Percentiles rank a stretch among this genome's conserved stretches.
Conservation (phyloP, 2,329 filamentous ascomycete species). For the Emergomyces pasteurianus region DNA sequence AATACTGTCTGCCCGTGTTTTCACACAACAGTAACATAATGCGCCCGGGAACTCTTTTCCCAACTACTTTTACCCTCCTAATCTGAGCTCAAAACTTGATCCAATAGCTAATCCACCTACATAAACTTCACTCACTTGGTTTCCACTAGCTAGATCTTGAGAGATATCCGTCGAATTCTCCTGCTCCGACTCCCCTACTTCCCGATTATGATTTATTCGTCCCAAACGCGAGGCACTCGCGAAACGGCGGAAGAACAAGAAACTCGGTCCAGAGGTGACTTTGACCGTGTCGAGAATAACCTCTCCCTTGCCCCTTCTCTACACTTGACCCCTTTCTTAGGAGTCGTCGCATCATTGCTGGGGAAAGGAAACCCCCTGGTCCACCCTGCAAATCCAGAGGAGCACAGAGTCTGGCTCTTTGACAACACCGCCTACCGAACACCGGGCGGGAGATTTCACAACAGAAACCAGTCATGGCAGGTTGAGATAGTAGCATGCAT, state of each 20-base stretch:
- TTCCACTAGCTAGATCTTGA: neutral
- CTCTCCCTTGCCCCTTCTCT: constrained; percentile 4
- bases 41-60: neutral
- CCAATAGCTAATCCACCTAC: neutral
- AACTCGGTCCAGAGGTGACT: constrained; percentile 7
- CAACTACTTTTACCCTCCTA: neutral
- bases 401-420: constrained; percentile 73
- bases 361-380: constrained; percentile 45
- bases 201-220: neutral
- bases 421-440: constrained; percentile 73
- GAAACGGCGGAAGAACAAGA: constrained; percentile 8
- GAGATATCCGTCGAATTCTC: neutral
- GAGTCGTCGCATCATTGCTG: constrained; percentile 22
- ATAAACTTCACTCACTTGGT: neutral
- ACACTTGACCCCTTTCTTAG: constrained; percentile 3
- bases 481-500: constrained; percentile 75
- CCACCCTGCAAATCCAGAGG: constrained; percentile 46
- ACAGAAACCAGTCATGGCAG: constrained; percentile 48
- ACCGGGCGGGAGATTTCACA: constrained; percentile 22
- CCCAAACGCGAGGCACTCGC: neutral
- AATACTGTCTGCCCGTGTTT: no score
- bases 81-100: neutral
- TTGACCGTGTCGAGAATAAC: constrained; percentile 9
- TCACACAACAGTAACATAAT: neutral
- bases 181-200: neutral